Base-by-base conservation (phyloP, 805 yeast genomes). In the Naumovozyma baii region DNA sequence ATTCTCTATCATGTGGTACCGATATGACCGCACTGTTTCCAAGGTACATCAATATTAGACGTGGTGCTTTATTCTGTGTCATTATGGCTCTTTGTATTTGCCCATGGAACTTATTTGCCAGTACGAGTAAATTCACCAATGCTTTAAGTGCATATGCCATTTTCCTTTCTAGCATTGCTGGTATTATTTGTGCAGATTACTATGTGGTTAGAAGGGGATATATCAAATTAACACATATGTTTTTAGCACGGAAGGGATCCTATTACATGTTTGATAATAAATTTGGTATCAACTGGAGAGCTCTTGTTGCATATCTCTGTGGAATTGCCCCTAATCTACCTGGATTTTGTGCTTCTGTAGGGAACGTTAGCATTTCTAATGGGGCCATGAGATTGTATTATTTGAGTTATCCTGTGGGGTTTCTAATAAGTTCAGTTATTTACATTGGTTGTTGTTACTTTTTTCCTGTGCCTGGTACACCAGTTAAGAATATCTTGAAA, bases 121-220 rank as follows among this genome's bases (percentile, higher is more conserved):
- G 78, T 17, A 76, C 86, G 1, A 73, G 74, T 37, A 76, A 70
- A 59, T 84, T 83, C 64, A 77, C 87, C 16, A 76, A 83, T 12
- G 83, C 83, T 50, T 63, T 84, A 37, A 73, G 83, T 29, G 88
- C 92, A 0, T 84, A 83, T 57, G 69, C 90, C 1, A 79, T 83
- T 33, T 84, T 84, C 70, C 66, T 84, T 40, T 81, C 87, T 2
- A 73, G 88, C 31, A 80, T 84, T 51, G 82, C 86, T 14, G 94
- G 94, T 43, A 77, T 78, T 31, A 70, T 78, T 42, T 68, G 73
- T 47, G 47, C 58, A 1, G 69, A 64, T 58, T 83, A 79, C 61
- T 78, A 66, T 60, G 68, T 80, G 51, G 72, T 86, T 26, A 74
- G 87, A 59, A 73, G 84, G 53, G 90, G 92, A 32, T 67, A 66